phyloP scores from a whole-genome alignment of 2,329 filamentous ascomycete genomes.

The Neonectria neomacrospora region DNA sequence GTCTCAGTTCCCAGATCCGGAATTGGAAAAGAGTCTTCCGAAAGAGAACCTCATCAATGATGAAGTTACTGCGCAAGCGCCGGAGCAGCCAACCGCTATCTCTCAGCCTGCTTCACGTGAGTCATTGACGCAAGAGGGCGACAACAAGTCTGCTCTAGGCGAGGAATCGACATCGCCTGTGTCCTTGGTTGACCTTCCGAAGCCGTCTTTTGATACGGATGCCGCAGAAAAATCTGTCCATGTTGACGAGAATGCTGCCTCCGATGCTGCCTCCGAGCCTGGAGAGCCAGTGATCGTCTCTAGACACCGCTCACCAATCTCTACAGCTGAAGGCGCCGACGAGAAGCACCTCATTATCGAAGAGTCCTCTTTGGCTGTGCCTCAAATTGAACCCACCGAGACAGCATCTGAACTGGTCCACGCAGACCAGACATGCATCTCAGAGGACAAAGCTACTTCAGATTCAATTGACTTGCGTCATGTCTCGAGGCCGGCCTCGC shows the following conservation, averaged over 20 bases:
- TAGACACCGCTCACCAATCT: neutral
- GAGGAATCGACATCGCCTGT: neutral
- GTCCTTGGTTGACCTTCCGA: neutral
- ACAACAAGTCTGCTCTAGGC: neutral
- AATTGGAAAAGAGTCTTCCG: neutral
- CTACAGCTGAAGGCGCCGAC: neutral
- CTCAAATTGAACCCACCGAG: neutral
- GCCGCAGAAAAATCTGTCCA: neutral
- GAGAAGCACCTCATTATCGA: neutral
- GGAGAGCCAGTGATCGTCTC: neutral
- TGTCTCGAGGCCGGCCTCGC: neutral
- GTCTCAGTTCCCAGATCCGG: constrained; percentile 10
- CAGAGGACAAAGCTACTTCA: neutral
- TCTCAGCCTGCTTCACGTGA: constrained; percentile 1
- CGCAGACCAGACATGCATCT: neutral
- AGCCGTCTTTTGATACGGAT: neutral
- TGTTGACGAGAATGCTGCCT: neutral
- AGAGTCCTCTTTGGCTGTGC: neutral
- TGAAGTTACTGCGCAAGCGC: neutral
- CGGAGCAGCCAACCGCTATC: neutral
- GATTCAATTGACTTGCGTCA: neutral
- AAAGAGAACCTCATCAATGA: neutral
- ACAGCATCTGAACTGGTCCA: neutral
- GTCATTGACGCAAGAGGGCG: neutral
- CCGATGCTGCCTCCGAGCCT: neutral